phyloP scores from a whole-genome alignment of 805 yeast genomes.

The Myxozyma vanderwaltii region DNA sequence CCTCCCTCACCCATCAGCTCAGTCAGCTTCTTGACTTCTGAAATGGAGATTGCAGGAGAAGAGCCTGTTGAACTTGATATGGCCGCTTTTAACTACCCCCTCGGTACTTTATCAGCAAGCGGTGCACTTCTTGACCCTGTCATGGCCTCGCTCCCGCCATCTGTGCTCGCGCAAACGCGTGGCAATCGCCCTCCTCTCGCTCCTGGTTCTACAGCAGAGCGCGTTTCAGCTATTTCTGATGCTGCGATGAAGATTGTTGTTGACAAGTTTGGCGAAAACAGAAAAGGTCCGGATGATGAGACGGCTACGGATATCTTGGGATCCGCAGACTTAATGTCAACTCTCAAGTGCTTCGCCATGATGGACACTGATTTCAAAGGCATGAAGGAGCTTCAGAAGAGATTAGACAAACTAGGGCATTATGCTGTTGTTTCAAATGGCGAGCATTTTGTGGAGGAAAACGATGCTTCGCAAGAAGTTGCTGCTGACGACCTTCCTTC shows the following conservation, averaged over 20 bases:
- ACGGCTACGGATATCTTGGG: slow-evolving; percentile 11
- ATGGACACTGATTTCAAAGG: slow-evolving; percentile 20
- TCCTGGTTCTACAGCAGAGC: slow-evolving; percentile 17
- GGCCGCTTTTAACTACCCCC: slow-evolving; percentile 16
- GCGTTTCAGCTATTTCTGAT: slow-evolving; percentile 10
- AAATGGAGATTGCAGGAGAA: slow-evolving; percentile 13
- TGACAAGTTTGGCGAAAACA: slow-evolving; percentile 14
- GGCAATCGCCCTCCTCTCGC: slow-evolving; percentile 24
- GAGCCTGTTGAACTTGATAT: slow-evolving; percentile 7
- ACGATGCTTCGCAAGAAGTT: slow-evolving; percentile 3
- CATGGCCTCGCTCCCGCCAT: slow-evolving; percentile 17
- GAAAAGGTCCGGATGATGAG: background rate
- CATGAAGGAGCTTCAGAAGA: slow-evolving; percentile 15
- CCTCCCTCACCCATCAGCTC: background rate
- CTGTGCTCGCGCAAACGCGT: slow-evolving; percentile 21
- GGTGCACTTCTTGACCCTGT: slow-evolving; percentile 24
- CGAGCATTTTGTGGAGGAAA: slow-evolving; percentile 5
- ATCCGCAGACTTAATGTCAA: slow-evolving; percentile 13
- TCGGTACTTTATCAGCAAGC: slow-evolving; percentile 21
- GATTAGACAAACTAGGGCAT: slow-evolving; percentile 18
- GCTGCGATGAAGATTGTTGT: slow-evolving; percentile 24
- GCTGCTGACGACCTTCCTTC: background rate
- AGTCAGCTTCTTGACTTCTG: slow-evolving; percentile 8
- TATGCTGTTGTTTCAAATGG: slow-evolving; percentile 5
- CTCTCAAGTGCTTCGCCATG: slow-evolving; percentile 18